Percentiles rank a stretch among this genome's conserved stretches.
Conservation (phyloP, 1,284 basidiomycete species). For the Ustilago sp. region DNA sequence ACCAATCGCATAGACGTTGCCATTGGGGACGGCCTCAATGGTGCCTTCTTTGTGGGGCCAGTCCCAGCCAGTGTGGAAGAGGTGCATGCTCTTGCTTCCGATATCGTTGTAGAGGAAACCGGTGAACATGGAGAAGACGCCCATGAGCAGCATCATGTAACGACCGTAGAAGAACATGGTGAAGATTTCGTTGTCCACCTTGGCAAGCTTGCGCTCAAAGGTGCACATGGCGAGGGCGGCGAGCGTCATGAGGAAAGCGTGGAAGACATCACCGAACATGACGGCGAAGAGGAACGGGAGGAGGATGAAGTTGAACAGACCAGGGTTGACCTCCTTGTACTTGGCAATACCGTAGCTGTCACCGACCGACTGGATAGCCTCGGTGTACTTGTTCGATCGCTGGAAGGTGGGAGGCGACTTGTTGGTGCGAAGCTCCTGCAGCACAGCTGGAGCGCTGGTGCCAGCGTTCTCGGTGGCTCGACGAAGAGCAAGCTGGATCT, state of each 20-base stretch:
- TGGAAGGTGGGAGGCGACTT: constrained; percentile 96
- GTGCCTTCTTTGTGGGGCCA: constrained; percentile 74
- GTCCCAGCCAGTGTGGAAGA: constrained; percentile 90
- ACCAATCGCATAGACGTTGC: constrained; percentile 87
- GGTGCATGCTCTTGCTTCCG: constrained; percentile 90
- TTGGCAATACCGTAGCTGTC: constrained; percentile 94
- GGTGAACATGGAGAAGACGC: constrained; percentile 89
- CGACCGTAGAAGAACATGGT: constrained; percentile 95
- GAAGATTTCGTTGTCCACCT: constrained; percentile 84
- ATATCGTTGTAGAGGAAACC: constrained; percentile 99
- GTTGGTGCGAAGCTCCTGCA: constrained; percentile 88
- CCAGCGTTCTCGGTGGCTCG: constrained; percentile 96
- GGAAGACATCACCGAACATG: constrained; percentile 99
- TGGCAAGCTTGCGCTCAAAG: constrained; percentile 83
- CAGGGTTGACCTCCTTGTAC: constrained; percentile 98
- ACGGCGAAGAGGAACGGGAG: constrained; percentile 99
- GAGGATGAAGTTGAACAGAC: constrained; percentile 90
- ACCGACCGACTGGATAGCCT: constrained; percentile 97
- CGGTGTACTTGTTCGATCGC: constrained; percentile 95
- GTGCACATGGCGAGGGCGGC: constrained; percentile 86
- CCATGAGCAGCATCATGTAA: constrained; percentile 99
- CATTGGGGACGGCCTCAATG: constrained; percentile 71
- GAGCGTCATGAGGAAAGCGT: constrained; percentile 85
- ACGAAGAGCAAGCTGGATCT: constrained; percentile 87
- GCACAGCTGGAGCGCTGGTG: constrained; percentile 88